Conservation (phyloP, 2,329 filamentous ascomycete species). For the Aspergillaceae sp. region DNA sequence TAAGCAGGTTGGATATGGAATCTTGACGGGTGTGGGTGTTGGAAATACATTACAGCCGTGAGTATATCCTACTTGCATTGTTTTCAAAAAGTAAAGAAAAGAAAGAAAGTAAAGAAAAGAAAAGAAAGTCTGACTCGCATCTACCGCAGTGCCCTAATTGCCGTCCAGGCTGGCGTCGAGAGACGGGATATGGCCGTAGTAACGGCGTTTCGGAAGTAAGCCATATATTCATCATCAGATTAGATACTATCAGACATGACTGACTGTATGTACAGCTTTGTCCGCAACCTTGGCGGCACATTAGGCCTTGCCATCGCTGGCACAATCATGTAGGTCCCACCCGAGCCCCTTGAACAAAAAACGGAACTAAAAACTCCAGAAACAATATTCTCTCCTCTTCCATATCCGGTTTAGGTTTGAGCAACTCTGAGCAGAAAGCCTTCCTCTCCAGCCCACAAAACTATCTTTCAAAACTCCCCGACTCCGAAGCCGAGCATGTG, state of each 20-base stretch:
- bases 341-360: neutral
- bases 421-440: slow-evolving; percentile 11
- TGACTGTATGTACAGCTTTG: slow-evolving; percentile 22
- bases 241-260: neutral
- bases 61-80: neutral
- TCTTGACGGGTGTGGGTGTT: slow-evolving; percentile 46
- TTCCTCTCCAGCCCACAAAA: slow-evolving; percentile 24
- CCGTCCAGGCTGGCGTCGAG: slow-evolving; percentile 33
- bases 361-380: slow-evolving; percentile 7
- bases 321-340: slow-evolving; percentile 30
- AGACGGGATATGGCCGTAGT: slow-evolving; percentile 35
- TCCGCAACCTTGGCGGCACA: slow-evolving; percentile 35
- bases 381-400: slow-evolving; percentile 24
- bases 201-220: slow-evolving; percentile 29
- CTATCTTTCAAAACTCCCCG: slow-evolving; percentile 20
- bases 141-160: slow-evolving; percentile 22
- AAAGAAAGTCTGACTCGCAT: too few relatives aligned
- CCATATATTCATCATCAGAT: neutral
- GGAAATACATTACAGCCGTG: slow-evolving; percentile 46
- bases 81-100: too few relatives aligned
- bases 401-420: slow-evolving; percentile 18
- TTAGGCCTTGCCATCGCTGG: slow-evolving; percentile 33
- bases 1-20: slow-evolving; percentile 48
- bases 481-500: slow-evolving; percentile 15
- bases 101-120: too few relatives aligned